Base-by-base conservation (phyloP, 495 filamentous ascomycete genomes). In the Filosporella fistucella region DNA sequence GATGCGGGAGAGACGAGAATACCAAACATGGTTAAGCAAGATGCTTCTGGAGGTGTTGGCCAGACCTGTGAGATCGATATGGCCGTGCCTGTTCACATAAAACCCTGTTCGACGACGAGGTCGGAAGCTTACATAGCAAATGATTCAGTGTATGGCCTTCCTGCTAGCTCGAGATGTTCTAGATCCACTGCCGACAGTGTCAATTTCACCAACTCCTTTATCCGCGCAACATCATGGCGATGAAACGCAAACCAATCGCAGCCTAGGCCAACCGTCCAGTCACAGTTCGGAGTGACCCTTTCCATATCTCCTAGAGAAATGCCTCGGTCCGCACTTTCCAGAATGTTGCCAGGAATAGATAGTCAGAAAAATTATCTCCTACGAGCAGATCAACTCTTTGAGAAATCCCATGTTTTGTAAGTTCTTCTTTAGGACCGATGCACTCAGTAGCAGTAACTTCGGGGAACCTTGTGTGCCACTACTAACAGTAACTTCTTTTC, bases 351-450 rank as follows among this genome's bases (percentile, higher is more conserved):
- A 66, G 66, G 44, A 82, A 78, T 55, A 78, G 78, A 60, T 76
- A 77, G 51, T 86, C 79, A 34, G 84, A 79, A 0, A 85, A 63
- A 58, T 86, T 86, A 12, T 66, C 66, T 29, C 83, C 83, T 0
- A 86, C 82, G 0, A 78, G 78, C 0, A 78, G 65, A 50, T 83
- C 72, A 25, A 60, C 49, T 1, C 84, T 46, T 1, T 81, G 63
- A 4, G 66, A 55, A 50, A 86, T 83, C 13, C 57, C 57, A 41
- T 72, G 66, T 12, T 53, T 55, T 4, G 59, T 13, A 0, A 87
- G 69, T 26, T 82, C 72, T 0, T 52, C 54, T 2, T 46, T 47
- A 0, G 78, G 74, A 2, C 83, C 82, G 37, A 88, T 64, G 11
- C 85, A 82, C 45, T 48, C 3, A 48, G 23, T 1, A 48, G 23